Evolutionary conservation across 75 land plant genomes (phyloP), one percentile per base, ranked within the genome.

Genomic region (Isoetes taiwanensis): DNA sequence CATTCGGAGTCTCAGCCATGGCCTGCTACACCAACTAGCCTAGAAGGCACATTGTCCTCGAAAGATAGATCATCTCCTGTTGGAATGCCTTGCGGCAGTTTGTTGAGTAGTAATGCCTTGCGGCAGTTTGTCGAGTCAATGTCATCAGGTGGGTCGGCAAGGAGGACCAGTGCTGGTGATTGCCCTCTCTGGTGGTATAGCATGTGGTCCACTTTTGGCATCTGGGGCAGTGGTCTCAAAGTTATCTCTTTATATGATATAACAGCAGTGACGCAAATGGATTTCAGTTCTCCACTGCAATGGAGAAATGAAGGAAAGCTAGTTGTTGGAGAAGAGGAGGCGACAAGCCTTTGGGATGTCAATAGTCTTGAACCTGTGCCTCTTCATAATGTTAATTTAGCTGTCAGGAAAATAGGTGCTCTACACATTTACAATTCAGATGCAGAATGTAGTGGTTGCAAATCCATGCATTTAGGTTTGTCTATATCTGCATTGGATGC

Each of bases 241-340:
- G 58, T 17, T 32, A 77, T 88, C 5, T 72, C 48, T 58, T 33
- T 82, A 10, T 84, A 75, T 74, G 99, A 94, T 52, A 80, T 94
- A 33, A 85, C 96, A 29, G 65, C 79, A 21, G 72, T 84, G 16
- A 12, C 62, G n/a, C 38, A 59, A 30, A 81, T 89, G 90, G 83
- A 79, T 3, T 78, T 73, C 64, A 68, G 83, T n/a, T 76, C 85
- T 40, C 99, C 99, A 9, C 27, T 88, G 72, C 99, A 94, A 56
- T 94, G 99, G 99, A 82, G 90, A 42, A 86, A 71, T 56, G 84
- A 64, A 68, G 85, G 85, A 24, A 86, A 83, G 67, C 69, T 83
- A 2, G 81, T 84, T 25, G 38, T 93, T 43, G 88, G 81, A 17
- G 96, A 81, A 71, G 72, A 75, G 30, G 84, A 84, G 42, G 63